Conservation (phyloP, 179 eudicot species). For the Beta corolliflora region DNA sequence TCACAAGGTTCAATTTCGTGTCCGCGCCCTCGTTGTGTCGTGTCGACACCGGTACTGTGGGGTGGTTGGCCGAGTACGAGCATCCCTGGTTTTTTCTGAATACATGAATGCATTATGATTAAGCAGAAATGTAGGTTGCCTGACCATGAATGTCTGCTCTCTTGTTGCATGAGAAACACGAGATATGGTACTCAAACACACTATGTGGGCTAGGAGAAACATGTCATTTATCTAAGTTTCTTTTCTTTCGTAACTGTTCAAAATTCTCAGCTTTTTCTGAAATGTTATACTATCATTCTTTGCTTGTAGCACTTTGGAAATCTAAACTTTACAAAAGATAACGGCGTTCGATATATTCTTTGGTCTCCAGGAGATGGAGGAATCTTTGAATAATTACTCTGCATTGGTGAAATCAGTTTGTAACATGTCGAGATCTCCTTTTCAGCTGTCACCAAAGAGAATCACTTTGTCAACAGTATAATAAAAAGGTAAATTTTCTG, state of each 20-base stretch:
- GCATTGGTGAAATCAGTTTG: slow-evolving; percentile 82
- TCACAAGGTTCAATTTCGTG: too few species aligned
- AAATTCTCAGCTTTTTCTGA: neutral
- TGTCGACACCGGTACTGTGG: too few species aligned
- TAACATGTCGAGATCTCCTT: slow-evolving; percentile 74
- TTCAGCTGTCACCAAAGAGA: slow-evolving; percentile 77
- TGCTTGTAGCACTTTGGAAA: neutral
- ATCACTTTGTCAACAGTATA: slow-evolving; percentile 92
- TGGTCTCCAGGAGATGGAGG: slow-evolving; percentile 93
- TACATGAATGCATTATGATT: neutral
- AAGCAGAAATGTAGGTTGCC: neutral
- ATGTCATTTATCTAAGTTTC: neutral
- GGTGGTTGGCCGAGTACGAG: too few species aligned
- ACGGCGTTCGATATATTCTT: neutral
- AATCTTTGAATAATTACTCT: slow-evolving; percentile 85
- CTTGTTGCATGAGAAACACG: neutral
- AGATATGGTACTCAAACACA: neutral
- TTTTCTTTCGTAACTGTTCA: too few species aligned
- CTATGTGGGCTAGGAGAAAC: neutral
- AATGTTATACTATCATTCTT: neutral
- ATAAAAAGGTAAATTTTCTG: neutral
- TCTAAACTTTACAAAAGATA: neutral
- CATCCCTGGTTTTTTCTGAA: neutral
- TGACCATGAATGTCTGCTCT: neutral
- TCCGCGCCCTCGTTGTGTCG: too few species aligned